phyloP scores from a whole-genome alignment of 2,329 filamentous ascomycete species.

The Talaromyces marneffei region DNA sequence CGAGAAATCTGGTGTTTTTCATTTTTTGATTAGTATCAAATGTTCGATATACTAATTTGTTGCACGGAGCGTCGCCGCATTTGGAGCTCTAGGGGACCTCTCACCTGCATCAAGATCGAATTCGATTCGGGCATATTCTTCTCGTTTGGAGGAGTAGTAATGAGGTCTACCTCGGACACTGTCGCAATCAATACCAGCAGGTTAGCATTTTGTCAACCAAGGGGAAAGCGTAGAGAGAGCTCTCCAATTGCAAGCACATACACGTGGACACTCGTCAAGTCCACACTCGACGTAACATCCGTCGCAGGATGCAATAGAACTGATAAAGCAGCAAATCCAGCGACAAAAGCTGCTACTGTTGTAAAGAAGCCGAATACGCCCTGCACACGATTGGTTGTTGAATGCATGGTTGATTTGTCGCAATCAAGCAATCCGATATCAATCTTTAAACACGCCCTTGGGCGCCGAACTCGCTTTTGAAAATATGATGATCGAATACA shows the following conservation, averaged over 20 bases:
- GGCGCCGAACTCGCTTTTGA: background rate
- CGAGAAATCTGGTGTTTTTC: slow-evolving; percentile 63
- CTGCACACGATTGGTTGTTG: slow-evolving; percentile 74
- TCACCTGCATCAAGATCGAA: slow-evolving; percentile 80
- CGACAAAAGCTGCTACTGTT: slow-evolving; percentile 79
- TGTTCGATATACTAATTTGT: too few species aligned
- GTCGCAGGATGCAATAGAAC: slow-evolving; percentile 57
- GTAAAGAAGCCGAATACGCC: slow-evolving; percentile 98
- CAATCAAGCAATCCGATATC: background rate
- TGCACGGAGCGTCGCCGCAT: too few species aligned
- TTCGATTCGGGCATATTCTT: slow-evolving; percentile 91
- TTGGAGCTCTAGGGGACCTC: too few species aligned
- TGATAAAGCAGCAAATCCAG: slow-evolving; percentile 71
- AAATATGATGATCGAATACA: background rate
- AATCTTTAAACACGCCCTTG: background rate
- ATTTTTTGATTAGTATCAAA: background rate
- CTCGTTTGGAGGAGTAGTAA: slow-evolving; percentile 86
- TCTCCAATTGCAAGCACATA: slow-evolving; percentile 43
- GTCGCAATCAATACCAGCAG: slow-evolving; percentile 10
- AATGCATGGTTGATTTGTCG: slow-evolving; percentile 63
- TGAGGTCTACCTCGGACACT: slow-evolving; percentile 88
- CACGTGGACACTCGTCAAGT: slow-evolving; percentile 69
- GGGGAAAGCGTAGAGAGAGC: background rate
- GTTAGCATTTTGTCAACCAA: background rate
- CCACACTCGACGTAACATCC: slow-evolving; percentile 48